Evolutionary conservation across 1,139 yeast species (phyloP).

Genomic region (Ogataea hybrid): DNA sequence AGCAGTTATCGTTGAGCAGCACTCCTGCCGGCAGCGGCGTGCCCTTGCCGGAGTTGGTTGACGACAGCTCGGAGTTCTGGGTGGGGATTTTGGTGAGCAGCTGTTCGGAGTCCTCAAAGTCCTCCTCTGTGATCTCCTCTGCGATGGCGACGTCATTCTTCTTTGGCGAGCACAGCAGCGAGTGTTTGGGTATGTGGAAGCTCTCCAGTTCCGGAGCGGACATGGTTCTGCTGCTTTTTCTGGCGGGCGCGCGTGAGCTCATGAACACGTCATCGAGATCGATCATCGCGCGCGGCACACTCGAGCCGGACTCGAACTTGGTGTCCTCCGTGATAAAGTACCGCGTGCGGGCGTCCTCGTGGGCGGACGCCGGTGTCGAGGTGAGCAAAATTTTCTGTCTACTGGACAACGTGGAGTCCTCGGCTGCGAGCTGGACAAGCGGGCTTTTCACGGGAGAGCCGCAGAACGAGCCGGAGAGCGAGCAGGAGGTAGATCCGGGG

Average conservation of each 20-base stretch:
- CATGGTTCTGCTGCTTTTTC: constrained; percentile 16
- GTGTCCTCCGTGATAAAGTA: constrained; percentile 33
- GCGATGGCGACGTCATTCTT: constrained; percentile 29
- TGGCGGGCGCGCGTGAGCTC: constrained; percentile 5
- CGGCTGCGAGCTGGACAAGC: neutral
- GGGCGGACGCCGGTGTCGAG: constrained; percentile 10
- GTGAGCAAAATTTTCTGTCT: constrained; percentile 7
- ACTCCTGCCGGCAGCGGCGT: constrained; percentile 16
- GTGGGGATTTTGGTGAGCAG: constrained; percentile 13
- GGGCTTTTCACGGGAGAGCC: constrained; percentile 20
- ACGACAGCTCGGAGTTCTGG: constrained; percentile 21
- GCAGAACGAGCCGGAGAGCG: constrained; percentile 18
- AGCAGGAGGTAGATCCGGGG: constrained; percentile 12
- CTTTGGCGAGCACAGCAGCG: constrained; percentile 30
- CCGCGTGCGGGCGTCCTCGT: constrained; percentile 18
- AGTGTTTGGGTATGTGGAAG: constrained; percentile 27
- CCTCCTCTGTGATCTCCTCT: constrained; percentile 31
- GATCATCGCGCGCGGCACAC: constrained; percentile 33
- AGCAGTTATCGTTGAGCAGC: constrained; percentile 22
- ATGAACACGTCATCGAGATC: constrained; percentile 32
- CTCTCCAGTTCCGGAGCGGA: constrained; percentile 23
- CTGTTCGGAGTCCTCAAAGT: constrained; percentile 14
- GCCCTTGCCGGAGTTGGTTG: constrained; percentile 17
- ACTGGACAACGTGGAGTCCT: constrained; percentile 8
- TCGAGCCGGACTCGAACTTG: constrained; percentile 24